phyloP scores from a whole-genome alignment of 2,329 filamentous ascomycete genomes.

The Coleophoma eucalyptorum region DNA sequence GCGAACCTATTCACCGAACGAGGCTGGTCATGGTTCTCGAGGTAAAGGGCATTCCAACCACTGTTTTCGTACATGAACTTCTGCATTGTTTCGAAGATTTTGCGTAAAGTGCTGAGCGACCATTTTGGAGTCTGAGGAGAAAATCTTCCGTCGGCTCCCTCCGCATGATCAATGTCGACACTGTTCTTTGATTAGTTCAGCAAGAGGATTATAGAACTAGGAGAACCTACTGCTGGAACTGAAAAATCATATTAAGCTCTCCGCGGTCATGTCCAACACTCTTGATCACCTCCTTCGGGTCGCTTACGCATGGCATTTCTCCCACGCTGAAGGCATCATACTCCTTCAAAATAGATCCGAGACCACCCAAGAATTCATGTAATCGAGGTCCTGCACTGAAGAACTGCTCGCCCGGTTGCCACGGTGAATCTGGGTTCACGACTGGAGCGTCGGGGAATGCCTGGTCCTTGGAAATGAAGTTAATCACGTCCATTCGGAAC shows the following conservation, averaged over 20 bases:
- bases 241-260: slow-evolving; percentile 70
- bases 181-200: slow-evolving; percentile 19
- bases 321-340: slow-evolving; percentile 52
- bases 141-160: slow-evolving; percentile 36
- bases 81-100: slow-evolving; percentile 47
- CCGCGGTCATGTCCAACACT: slow-evolving; percentile 51
- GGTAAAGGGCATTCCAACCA: slow-evolving; percentile 54
- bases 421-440: slow-evolving; percentile 34
- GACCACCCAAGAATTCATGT: slow-evolving; percentile 43
- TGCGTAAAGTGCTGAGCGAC: slow-evolving; percentile 35
- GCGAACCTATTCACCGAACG: slow-evolving; percentile 44
- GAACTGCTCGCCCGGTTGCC: slow-evolving; percentile 47
- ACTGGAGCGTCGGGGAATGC: slow-evolving; percentile 49
- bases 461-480: slow-evolving; percentile 60
- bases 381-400: slow-evolving; percentile 56
- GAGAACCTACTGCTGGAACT: slow-evolving; percentile 56
- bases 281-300: slow-evolving; percentile 44
- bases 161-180: slow-evolving; percentile 43
- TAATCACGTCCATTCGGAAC: slow-evolving; percentile 66
- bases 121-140: slow-evolving; percentile 34
- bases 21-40: slow-evolving; percentile 55
- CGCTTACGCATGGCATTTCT: slow-evolving; percentile 40
- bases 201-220: neutral
- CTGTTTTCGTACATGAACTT: slow-evolving; percentile 44
- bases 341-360: slow-evolving; percentile 39